Conservation (phyloP, 306 rosid genomes). For the Quercus variabilis region DNA sequence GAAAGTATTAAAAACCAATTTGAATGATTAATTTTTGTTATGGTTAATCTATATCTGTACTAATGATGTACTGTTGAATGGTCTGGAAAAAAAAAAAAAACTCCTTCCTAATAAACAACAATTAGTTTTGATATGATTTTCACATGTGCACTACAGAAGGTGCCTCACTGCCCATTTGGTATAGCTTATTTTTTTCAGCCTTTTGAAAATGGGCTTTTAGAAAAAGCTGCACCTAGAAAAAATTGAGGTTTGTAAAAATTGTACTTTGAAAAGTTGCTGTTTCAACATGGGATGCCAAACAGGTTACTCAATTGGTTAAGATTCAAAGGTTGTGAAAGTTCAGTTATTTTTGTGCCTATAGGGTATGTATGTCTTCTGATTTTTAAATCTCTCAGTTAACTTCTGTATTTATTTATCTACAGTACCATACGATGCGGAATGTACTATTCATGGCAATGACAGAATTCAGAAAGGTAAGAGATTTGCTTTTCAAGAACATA, state of each 20-base stretch:
- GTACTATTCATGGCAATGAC: constrained; percentile 74
- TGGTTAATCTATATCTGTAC: neutral
- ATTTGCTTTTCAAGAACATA: constrained; percentile 10
- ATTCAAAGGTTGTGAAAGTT: neutral
- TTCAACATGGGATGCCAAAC: too few species aligned
- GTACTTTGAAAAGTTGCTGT: too few species aligned
- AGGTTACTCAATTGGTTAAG: neutral
- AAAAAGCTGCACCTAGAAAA: too few species aligned
- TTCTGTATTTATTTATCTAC: constrained; percentile 20
- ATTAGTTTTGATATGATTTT: neutral
- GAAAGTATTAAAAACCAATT: neutral
- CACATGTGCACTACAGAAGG: neutral
- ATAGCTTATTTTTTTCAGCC: too few species aligned
- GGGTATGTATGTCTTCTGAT: neutral
- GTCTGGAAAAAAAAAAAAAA: neutral
- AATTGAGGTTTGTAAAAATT: too few species aligned
- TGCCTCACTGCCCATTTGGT: neutral
- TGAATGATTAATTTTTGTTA: neutral
- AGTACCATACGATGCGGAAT: constrained; percentile 86
- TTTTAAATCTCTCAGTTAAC: neutral
- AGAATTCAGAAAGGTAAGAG: constrained; percentile 64
- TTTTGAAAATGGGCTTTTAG: too few species aligned
- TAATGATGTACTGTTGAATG: neutral
- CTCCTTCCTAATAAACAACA: too few species aligned
- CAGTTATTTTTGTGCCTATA: neutral